Conservation (phyloP, 345 rosid species). For the Turnera subulata region DNA sequence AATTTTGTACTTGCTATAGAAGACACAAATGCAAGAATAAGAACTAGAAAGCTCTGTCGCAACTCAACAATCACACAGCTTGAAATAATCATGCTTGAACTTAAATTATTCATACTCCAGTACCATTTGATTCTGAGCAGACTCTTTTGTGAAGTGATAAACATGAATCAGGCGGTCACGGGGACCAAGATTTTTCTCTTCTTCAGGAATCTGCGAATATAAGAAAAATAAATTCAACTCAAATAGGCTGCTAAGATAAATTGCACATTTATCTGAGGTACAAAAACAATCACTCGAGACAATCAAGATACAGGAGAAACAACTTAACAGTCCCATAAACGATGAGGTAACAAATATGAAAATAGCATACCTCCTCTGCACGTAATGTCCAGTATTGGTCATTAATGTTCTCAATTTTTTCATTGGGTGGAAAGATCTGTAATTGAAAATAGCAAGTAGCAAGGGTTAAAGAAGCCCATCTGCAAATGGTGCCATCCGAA, state of each 20-base stretch:
- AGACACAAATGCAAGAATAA: constrained; percentile 1
- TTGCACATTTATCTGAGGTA: not conserved
- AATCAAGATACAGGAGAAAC: no score
- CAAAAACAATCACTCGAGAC: no score
- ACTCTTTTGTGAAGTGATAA: constrained; percentile 81
- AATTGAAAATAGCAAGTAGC: constrained; percentile 1
- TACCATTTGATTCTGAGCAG: constrained; percentile 75
- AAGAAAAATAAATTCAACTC: not conserved
- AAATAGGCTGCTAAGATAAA: not conserved
- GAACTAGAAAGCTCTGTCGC: not conserved
- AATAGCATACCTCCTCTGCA: constrained; percentile 78
- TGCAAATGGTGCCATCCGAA: no score
- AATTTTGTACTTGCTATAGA: constrained; percentile 78
- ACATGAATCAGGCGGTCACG: constrained; percentile 88
- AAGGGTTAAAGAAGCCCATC: no score
- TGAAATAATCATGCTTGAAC: not conserved
- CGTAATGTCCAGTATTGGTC: constrained; percentile 95
- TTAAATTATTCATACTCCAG: not conserved
- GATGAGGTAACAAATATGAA: not conserved
- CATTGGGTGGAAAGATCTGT: constrained; percentile 83
- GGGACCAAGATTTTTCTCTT: constrained; percentile 91
- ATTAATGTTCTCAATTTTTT: constrained; percentile 90
- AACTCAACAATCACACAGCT: not conserved
- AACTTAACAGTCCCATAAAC: no score
- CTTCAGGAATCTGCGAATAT: constrained; percentile 72